Percentiles rank a stretch among this genome's conserved stretches.
phyloP scores from a whole-genome alignment of 805 yeast species.

The Dipodascopsis tothii region DNA sequence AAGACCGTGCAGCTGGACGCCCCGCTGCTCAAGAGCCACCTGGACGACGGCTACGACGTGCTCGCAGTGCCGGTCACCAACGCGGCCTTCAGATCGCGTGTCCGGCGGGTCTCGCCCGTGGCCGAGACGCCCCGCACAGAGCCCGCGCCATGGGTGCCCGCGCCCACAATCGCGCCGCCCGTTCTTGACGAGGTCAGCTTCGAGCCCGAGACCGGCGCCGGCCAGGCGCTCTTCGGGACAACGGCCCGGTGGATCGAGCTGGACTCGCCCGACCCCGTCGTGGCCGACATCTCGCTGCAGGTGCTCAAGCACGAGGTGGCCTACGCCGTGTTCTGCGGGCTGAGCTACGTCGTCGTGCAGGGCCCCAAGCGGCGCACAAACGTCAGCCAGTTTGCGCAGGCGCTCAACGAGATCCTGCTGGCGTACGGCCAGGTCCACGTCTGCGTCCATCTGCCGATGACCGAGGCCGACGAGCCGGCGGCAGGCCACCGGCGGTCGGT shows the following conservation, averaged over 20 bases:
- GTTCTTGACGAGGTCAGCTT: conserved; percentile 10
- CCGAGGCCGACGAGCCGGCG: conserved; percentile 27
- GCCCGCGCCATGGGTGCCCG: neutral
- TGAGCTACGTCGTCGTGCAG: conserved; percentile 48
- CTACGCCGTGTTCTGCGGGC: conserved; percentile 53
- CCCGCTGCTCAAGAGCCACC: neutral
- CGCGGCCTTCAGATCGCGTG: conserved; percentile 10
- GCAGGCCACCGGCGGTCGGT: neutral
- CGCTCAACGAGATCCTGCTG: conserved; percentile 32
- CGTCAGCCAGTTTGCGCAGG: conserved; percentile 44
- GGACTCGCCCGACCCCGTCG: conserved; percentile 44
- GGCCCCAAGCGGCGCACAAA: conserved; percentile 56
- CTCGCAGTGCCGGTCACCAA: conserved; percentile 15
- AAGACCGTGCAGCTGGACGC: neutral
- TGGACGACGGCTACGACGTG: conserved; percentile 16
- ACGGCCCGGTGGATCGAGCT: conserved; percentile 65
- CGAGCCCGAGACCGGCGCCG: conserved; percentile 6
- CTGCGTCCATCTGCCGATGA: conserved; percentile 24
- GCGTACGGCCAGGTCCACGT: conserved; percentile 21
- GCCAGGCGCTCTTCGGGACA: conserved; percentile 38
- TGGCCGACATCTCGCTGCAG: conserved; percentile 49
- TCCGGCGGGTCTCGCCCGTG: conserved; percentile 1
- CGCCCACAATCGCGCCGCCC: conserved; percentile 8
- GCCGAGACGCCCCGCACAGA: neutral
- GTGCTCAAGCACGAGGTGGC: conserved; percentile 52